Conservation (phyloP, 768 basidiomycete species). For the Gelatoporia subvermispora region DNA sequence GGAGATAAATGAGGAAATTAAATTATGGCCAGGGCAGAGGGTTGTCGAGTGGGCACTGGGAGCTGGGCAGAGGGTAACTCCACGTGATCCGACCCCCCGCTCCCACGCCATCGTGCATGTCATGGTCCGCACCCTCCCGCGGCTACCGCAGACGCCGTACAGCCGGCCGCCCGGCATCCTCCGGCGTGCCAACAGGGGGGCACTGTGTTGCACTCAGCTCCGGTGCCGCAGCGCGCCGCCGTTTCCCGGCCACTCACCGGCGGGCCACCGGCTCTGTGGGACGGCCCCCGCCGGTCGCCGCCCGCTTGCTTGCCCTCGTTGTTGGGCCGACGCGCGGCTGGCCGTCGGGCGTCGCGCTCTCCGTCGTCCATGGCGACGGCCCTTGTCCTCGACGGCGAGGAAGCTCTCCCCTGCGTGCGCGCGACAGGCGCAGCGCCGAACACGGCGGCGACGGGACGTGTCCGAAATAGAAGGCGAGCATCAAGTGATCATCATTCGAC, state of each 20-base stretch:
- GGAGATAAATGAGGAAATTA: slow-evolving; percentile 51
- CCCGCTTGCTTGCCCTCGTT: background rate
- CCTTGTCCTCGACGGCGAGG: too few relatives aligned
- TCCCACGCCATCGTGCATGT: slow-evolving; percentile 20
- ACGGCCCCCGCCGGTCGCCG: too few relatives aligned
- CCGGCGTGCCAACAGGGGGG: background rate
- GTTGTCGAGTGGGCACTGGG: slow-evolving; percentile 41
- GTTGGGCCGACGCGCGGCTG: background rate
- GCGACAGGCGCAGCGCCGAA: too few relatives aligned
- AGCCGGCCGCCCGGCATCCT: background rate
- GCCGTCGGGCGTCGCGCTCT: background rate
- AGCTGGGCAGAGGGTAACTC: slow-evolving; percentile 39
- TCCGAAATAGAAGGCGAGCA: too few relatives aligned
- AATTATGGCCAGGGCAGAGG: slow-evolving; percentile 73
- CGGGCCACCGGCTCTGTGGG: too few relatives aligned
- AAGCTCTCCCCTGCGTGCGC: too few relatives aligned
- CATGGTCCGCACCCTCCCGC: slow-evolving; percentile 10
- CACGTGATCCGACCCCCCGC: slow-evolving; percentile 19
- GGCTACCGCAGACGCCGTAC: background rate
- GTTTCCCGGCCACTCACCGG: background rate
- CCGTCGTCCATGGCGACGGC: too few relatives aligned
- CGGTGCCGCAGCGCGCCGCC: too few relatives aligned
- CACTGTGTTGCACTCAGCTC: background rate
- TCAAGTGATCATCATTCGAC: too few relatives aligned
- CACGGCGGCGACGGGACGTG: too few relatives aligned